Evolutionary conservation across 495 filamentous ascomycete species (phyloP).

Genomic region (Neurospora discreta): DNA sequence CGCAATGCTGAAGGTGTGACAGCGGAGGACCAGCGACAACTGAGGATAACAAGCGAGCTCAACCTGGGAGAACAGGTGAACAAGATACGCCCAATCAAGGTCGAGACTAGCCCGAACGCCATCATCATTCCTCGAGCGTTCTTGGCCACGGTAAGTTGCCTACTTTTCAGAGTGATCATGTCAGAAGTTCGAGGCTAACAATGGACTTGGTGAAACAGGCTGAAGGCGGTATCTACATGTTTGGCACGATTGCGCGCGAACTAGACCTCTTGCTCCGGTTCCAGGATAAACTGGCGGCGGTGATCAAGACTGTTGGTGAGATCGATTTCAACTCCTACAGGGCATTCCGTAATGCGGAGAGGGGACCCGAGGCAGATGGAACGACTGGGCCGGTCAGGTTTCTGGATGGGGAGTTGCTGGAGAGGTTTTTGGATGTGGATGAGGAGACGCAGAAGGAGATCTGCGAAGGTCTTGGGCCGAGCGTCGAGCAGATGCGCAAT

Average conservation of each 20-base stretch:
- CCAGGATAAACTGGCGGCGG: slow-evolving; percentile 53
- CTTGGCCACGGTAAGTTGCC: slow-evolving; percentile 64
- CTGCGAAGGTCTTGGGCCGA: slow-evolving; percentile 45
- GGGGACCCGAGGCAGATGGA: slow-evolving; percentile 41
- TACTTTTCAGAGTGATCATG: neutral
- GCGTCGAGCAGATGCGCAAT: slow-evolving; percentile 61
- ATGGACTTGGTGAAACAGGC: slow-evolving; percentile 39
- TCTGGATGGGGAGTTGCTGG: slow-evolving; percentile 85
- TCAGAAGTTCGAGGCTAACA: slow-evolving; percentile 15
- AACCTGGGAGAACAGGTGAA: slow-evolving; percentile 89
- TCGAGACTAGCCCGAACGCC: slow-evolving; percentile 47
- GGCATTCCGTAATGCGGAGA: slow-evolving; percentile 59
- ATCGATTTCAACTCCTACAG: slow-evolving; percentile 70
- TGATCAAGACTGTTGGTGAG: slow-evolving; percentile 53
- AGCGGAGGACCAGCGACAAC: slow-evolving; percentile 55
- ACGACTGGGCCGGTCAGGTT: slow-evolving; percentile 63
- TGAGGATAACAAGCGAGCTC: slow-evolving; percentile 70
- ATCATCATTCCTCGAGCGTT: slow-evolving; percentile 75
- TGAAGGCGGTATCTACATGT: slow-evolving; percentile 86
- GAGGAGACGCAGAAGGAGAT: slow-evolving; percentile 56
- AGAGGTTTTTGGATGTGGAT: slow-evolving; percentile 65
- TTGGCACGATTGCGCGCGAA: slow-evolving; percentile 58
- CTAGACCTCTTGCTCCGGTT: slow-evolving; percentile 77
- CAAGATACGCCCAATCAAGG: slow-evolving; percentile 49
- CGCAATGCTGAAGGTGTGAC: slow-evolving; percentile 62